Evolutionary conservation across 2,329 filamentous ascomycete genomes (phyloP), one percentile per base, ranked within the genome.

Genomic region (Lecanicillium sp.): DNA sequence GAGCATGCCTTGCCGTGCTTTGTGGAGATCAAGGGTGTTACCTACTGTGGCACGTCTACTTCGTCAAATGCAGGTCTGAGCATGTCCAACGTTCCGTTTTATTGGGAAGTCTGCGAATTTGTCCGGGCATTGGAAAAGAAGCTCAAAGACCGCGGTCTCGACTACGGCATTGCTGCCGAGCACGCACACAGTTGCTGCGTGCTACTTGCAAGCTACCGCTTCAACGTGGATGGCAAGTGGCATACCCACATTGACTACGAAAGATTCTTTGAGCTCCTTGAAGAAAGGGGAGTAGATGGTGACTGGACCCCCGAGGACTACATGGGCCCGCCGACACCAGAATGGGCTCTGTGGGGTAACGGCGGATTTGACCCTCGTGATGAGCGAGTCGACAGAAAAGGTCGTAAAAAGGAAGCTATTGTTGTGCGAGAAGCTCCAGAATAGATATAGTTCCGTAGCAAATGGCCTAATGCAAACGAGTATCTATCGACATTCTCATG

Each of bases 71-170:
- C 87, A 1, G 90, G 90, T 0, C 69, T 96, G 33, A 92, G 80
- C n/a, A 96, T 96, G 90, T 78, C 86, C 52, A 96, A 96, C 55
- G 92, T 96, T 9, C 90, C 90, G 0, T 96, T 95, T 55, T 96
- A 95, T 64, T 82, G 84, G 58, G 90, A 95, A 62, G 85, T 95
- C 3, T 76, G 76, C 27, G 78, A 80, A 3, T 96, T 95, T 54
- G 88, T 94, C 9, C 71, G 75, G 29, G 80, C 83, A 1, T 72
- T 95, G 0, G 78, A 89, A 45, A 63, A 65, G 25, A 80, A 83
- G 44, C 68, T 96, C 11, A 65, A 70, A 28, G 70, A 71, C 36
- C 73, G 85, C 29, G 86, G 85, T 0, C 68, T 96, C 6, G 70
- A 70, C 2, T 96, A 96, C 52, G 90, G 90, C 14, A 90, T 96